Evolutionary conservation across 768 basidiomycete species (phyloP).

Genomic region (Suillus decipiens): DNA sequence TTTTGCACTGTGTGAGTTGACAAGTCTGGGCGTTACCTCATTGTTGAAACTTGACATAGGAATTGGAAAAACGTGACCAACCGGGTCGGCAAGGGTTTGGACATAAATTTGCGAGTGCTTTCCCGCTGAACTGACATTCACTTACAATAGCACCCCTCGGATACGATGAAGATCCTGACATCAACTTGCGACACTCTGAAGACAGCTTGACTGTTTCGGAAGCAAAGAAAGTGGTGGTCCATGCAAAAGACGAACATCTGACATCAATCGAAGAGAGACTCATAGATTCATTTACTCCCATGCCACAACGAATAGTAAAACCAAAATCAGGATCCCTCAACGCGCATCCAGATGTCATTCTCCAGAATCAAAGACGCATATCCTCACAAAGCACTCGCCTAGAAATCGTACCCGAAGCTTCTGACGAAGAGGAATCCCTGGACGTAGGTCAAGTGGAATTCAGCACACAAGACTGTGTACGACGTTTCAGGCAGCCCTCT

Average conservation of each 20-base stretch:
- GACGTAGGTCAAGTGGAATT: constrained; percentile 11
- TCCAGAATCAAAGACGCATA: constrained; percentile 15
- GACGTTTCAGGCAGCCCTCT: constrained; percentile 1
- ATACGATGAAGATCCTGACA: constrained; percentile 17
- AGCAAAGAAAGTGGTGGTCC: background rate
- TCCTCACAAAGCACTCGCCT: constrained; percentile 12
- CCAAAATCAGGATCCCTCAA: background rate
- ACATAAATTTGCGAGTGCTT: background rate
- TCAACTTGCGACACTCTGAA: constrained; percentile 6
- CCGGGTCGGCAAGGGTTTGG: background rate
- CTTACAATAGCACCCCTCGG: background rate
- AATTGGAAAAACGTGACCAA: constrained; percentile 41
- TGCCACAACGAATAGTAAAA: constrained; percentile 11
- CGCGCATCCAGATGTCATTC: background rate
- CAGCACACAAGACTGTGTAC: background rate
- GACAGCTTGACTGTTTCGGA: constrained; percentile 4
- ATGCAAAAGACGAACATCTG: constrained; percentile 3
- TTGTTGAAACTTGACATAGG: constrained; percentile 23
- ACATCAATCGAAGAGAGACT: background rate
- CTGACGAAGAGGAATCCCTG: constrained; percentile 21
- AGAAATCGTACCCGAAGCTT: constrained; percentile 17
- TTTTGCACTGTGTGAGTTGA: constrained; percentile 50
- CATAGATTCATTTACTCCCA: constrained; percentile 5
- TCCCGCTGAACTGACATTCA: background rate
- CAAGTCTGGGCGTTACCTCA: background rate